phyloP scores from a whole-genome alignment of 2,329 filamentous ascomycete genomes.

The Aspergillus viridinutans region DNA sequence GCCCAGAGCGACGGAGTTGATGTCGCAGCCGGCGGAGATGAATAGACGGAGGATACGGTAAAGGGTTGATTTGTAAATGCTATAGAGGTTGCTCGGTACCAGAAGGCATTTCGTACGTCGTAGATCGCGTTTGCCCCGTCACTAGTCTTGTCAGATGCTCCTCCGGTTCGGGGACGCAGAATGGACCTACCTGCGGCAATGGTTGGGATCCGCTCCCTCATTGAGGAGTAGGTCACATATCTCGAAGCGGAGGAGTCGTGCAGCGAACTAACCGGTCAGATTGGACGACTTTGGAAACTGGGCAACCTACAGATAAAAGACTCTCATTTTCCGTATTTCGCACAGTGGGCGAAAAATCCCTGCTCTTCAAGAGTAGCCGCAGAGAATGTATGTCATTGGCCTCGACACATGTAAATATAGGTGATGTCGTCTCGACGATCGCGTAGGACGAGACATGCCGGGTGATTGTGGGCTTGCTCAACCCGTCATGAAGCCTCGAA shows the following conservation, averaged over 20 bases:
- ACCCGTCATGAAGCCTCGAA: not conserved
- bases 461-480: not conserved
- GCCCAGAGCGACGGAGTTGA: not conserved
- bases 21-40: not conserved
- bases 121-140: not conserved
- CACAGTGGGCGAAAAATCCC: not conserved
- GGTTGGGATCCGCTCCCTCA: not conserved
- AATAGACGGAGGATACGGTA: not conserved
- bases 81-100: not conserved
- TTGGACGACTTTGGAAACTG: not conserved
- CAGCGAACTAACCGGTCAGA: not conserved
- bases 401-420: not conserved
- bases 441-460: not conserved
- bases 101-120: not conserved
- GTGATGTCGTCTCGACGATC: not conserved
- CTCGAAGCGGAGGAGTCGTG: not conserved
- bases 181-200: not conserved
- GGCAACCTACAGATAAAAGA: not conserved
- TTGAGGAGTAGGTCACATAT: not conserved
- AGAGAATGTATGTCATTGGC: not conserved
- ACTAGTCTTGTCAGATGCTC: not conserved
- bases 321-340: not conserved
- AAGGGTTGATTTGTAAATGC: not conserved
- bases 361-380: not conserved
- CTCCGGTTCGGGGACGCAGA: not conserved